Base-by-base conservation (phyloP, 2,329 filamentous ascomycete species). In the Botryotinia calthae region DNA sequence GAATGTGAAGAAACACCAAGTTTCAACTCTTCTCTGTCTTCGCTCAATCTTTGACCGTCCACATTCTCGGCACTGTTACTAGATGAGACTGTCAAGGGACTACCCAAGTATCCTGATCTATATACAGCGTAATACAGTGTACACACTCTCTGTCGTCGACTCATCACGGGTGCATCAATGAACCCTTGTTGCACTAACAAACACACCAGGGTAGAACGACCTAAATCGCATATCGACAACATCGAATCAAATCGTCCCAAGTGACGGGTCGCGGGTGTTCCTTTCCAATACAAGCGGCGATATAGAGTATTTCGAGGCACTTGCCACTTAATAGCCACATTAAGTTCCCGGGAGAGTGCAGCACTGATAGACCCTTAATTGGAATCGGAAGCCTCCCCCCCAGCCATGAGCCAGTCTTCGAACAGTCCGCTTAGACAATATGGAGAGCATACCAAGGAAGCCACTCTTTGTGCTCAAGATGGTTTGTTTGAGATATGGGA, bases 401-500 rank as follows among this genome's bases (percentile, higher is more conserved):
- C 22, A 71, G 40, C 42, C 37, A 71, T 71, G 70, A 31, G 37
- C 44, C 37, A 34, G 46, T 37, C 22, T 25, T 22, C 40, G n/a
- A 31, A 28, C 40, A 51, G 22, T 59, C 25, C 31, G 70, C 63
- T 46, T 68, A 54, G 70, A 54, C 40, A 42, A 61, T 54, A 46
- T 44, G 70, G 64, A 40, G 64, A 61, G 22, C 18, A 42, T 56
- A 40, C 51, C 51, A 58, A 72, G 70, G 59, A 61, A 51, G 54
- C 44, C 51, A 61, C 56, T 34, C 51, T 54, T 61, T 68, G 51
- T 46, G 40, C 51, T 48, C 48, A 42, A 59, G 51, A 46, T 46
- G 70, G 40, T 40, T 51, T 46, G 70, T 68, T 72, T 72, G 70
- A 67, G 63, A 16, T 59, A 51, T 69, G 70, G 70, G 61, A 71